These are phyloP conservation scores for Phalaenopsis hybrid DNA, from an alignment of 116 monocot species.

Conservation along the genomic window DNA sequence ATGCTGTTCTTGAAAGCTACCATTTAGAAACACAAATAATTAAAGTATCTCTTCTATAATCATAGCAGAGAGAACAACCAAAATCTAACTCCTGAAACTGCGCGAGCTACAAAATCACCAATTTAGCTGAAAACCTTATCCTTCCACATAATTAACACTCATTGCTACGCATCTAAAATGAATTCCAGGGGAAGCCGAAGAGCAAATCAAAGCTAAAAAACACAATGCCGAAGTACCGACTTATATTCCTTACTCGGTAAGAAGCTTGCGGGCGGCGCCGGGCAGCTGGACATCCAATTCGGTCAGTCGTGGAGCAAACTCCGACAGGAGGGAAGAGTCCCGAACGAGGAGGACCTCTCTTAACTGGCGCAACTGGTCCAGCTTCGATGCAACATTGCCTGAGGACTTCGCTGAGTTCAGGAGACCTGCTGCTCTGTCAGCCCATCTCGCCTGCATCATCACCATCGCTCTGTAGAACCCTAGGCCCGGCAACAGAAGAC, in stretches of 20 bases:
- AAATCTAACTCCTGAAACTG: too few species aligned
- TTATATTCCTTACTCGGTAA: slow-evolving; percentile 56
- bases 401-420: slow-evolving; percentile 21
- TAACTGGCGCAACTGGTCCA: slow-evolving; percentile 50
- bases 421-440: slow-evolving; percentile 22
- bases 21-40: too few species aligned
- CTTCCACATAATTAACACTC: background rate
- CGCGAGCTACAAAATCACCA: too few species aligned
- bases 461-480: slow-evolving; percentile 12
- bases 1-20: too few species aligned
- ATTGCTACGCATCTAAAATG: background rate
- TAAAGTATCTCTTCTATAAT: too few species aligned
- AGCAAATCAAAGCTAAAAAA: background rate
- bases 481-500: too few species aligned
- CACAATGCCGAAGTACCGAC: background rate
- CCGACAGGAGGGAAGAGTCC: slow-evolving; percentile 43
- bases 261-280: slow-evolving; percentile 61
- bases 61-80: too few species aligned
- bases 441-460: slow-evolving; percentile 28
- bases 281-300: slow-evolving; percentile 45
- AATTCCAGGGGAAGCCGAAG: too few species aligned
- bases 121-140: background rate
- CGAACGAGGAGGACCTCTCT: slow-evolving; percentile 41
- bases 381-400: slow-evolving; percentile 32
- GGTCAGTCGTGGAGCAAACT: slow-evolving; percentile 38